Conservation (phyloP, 768 basidiomycete genomes). For the Serendipita vermifera region DNA sequence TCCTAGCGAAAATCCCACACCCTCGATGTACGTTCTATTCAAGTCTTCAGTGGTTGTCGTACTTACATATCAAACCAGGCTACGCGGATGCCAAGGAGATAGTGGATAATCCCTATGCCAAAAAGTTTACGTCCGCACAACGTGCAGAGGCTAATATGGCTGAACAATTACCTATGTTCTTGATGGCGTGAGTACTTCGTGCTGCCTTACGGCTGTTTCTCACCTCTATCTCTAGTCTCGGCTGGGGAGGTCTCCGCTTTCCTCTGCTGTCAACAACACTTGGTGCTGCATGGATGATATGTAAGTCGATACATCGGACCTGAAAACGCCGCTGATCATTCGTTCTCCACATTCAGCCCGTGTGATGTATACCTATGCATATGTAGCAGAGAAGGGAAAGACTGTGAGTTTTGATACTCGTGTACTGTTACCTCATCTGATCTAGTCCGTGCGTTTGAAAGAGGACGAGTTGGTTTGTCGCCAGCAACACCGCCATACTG, state of each 20-base stretch:
- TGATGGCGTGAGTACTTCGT: background rate
- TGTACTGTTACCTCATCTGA: no score
- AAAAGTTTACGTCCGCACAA: conserved; percentile 13
- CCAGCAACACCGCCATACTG: no score
- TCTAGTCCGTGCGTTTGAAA: no score
- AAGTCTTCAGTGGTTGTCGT: background rate
- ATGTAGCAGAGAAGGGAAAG: no score
- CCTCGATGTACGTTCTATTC: background rate
- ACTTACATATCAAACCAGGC: background rate
- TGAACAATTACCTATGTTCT: conserved; percentile 7
- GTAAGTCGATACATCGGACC: no score
- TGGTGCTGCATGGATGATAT: background rate
- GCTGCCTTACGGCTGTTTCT: background rate
- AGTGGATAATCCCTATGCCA: background rate
- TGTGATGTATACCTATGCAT: no score
- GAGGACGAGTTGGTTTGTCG: no score
- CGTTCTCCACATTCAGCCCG: no score
- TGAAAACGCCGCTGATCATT: no score
- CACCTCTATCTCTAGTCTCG: background rate
- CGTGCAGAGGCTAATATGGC: conserved; percentile 13
- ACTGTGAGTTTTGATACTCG: no score
- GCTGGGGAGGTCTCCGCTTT: background rate
- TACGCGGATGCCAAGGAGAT: conserved; percentile 2
- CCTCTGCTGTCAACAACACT: background rate
- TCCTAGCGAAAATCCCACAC: background rate